Evolutionary conservation across 441 rosid species (phyloP).

Genomic region (Pelargonium australe): DNA sequence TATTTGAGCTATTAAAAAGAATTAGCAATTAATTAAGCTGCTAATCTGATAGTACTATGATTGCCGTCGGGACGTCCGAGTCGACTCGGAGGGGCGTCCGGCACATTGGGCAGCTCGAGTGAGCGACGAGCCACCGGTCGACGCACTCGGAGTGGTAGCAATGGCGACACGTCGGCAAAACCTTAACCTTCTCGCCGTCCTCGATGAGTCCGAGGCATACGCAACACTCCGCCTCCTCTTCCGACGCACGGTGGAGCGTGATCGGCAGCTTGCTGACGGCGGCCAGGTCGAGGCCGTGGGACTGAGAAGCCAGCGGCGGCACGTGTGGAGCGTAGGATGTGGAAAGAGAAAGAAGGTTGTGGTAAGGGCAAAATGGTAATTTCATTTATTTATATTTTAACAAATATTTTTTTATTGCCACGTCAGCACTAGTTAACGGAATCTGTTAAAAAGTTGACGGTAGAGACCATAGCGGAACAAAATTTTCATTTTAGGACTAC

Average conservation of each 20-base stretch:
- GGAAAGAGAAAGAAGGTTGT: not conserved
- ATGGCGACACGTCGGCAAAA: not conserved
- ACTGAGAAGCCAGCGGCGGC: not conserved
- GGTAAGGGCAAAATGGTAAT: too few relatives aligned
- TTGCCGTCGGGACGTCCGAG: not conserved
- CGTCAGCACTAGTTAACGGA: too few relatives aligned
- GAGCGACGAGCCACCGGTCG: not conserved
- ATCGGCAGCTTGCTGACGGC: not conserved
- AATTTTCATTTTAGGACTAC: too few relatives aligned
- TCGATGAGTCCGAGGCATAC: not conserved
- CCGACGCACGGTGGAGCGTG: not conserved
- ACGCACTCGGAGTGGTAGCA: slow-evolving; percentile 1
- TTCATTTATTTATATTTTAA: too few relatives aligned
- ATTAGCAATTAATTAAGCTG: not conserved
- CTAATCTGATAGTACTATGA: not conserved
- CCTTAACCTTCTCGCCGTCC: not conserved
- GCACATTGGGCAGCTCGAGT: not conserved
- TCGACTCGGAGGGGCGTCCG: not conserved
- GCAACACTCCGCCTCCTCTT: not conserved
- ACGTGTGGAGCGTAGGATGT: not conserved
- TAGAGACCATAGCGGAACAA: too few relatives aligned
- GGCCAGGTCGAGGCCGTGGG: not conserved
- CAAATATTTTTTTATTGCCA: too few relatives aligned
- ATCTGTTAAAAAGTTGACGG: too few relatives aligned
- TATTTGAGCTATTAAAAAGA: too few relatives aligned